phyloP scores from a whole-genome alignment of 257 asterid species.

The Nicotiana undulata region DNA sequence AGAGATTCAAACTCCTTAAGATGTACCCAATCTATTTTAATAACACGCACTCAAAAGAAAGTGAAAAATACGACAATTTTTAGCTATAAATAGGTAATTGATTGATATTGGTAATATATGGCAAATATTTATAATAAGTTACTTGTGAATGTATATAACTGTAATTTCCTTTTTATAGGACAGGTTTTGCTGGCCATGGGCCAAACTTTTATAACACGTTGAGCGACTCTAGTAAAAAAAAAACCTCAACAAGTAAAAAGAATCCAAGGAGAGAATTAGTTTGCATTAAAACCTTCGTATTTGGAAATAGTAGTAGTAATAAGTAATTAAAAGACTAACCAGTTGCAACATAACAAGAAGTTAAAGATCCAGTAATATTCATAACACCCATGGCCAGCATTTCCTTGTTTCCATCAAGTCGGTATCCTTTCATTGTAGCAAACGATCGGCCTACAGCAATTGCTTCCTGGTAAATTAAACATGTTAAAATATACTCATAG shows the following conservation, averaged over 20 bases:
- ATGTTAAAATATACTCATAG: not conserved
- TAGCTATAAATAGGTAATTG: no score
- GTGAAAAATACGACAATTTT: no score
- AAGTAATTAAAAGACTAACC: constrained; percentile 15
- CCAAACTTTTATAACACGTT: no score
- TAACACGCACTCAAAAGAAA: no score
- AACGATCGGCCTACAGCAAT: constrained; percentile 42
- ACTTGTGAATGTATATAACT: no score
- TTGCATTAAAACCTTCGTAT: not conserved
- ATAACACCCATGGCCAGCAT: constrained; percentile 38
- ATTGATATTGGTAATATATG: no score
- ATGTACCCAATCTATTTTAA: no score
- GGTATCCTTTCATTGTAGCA: constrained; percentile 32
- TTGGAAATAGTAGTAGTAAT: not conserved
- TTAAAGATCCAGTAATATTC: constrained; percentile 38
- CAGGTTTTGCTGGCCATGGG: not conserved
- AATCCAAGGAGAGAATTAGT: not conserved
- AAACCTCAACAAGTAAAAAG: not conserved
- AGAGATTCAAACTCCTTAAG: no score
- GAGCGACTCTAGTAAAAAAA: not conserved
- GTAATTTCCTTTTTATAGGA: no score
- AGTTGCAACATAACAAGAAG: constrained; percentile 42
- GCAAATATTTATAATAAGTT: no score
- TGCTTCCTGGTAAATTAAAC: constrained; percentile 25
- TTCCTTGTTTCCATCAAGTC: constrained; percentile 42